phyloP scores from a whole-genome alignment of 2,329 filamentous ascomycete genomes.

The Fusarium sp. region DNA sequence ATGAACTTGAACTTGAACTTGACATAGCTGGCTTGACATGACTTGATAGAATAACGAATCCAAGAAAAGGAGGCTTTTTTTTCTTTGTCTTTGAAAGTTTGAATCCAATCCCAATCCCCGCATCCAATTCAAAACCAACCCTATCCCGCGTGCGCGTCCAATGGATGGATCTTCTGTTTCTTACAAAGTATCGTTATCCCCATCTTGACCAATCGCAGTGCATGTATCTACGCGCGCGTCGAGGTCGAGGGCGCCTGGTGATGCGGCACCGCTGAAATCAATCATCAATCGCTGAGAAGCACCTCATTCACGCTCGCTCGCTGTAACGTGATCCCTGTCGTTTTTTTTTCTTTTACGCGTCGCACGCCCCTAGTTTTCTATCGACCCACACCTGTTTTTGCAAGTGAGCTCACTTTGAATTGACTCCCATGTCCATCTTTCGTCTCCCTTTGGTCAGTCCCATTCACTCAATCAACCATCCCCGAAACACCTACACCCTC shows the following conservation, averaged over 20 bases:
- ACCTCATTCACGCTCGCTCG: conserved; percentile 9
- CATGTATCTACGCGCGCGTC: conserved; percentile 31
- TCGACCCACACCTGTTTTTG: conserved; percentile 19
- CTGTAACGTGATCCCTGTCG: conserved; percentile 22
- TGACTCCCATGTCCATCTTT: conserved; percentile 10
- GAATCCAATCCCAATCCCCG: conserved; percentile 12
- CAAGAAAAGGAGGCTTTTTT: conserved; percentile 4
- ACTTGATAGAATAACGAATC: background rate
- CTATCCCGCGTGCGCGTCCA: conserved; percentile 9
- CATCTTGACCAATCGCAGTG: conserved; percentile 5
- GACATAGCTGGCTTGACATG: background rate
- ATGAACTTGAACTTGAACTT: conserved; percentile 4
- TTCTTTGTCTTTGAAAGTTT: conserved; percentile 9
- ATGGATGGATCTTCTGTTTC: conserved; percentile 6
- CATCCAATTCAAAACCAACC: conserved; percentile 11
- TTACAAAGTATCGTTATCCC: background rate
- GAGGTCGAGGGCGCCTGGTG: conserved; percentile 26
- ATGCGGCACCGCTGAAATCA: conserved; percentile 16
- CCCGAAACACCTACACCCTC: conserved; percentile 40
- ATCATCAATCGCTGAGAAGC: background rate
- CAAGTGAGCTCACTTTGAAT: conserved; percentile 16
- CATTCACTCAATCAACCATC: conserved; percentile 34
- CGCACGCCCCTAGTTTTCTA: conserved; percentile 29
- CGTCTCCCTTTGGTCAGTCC: conserved; percentile 39
- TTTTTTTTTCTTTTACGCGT: background rate